Percentiles rank a stretch among this genome's conserved stretches.
phyloP scores from a whole-genome alignment of 257 asterid species.

The Jaltomata sinuosa region DNA sequence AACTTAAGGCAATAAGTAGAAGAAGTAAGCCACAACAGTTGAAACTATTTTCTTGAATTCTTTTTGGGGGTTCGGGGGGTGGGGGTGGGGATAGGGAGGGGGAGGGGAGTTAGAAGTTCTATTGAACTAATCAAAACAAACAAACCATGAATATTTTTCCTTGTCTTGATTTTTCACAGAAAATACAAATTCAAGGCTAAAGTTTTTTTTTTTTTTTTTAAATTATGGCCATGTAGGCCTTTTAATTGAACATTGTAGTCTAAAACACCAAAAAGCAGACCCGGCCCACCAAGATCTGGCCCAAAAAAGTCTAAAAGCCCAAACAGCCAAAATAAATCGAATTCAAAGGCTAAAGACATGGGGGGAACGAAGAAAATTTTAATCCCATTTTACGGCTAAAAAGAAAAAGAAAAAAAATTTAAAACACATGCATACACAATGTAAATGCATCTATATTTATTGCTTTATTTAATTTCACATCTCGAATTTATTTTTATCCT shows the following conservation, averaged over 20 bases:
- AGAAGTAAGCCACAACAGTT: not conserved
- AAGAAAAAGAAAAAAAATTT: too few species aligned
- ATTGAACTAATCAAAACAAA: not conserved
- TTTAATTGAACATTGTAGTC: too few species aligned
- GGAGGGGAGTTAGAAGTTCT: not conserved
- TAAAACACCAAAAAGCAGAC: too few species aligned
- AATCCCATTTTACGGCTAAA: not conserved
- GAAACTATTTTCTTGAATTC: too few species aligned
- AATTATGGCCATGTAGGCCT: too few species aligned
- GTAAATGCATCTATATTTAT: not conserved
- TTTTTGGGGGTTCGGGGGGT: too few species aligned
- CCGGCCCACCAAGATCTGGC: too few species aligned
- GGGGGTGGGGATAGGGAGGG: too few species aligned
- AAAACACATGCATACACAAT: not conserved
- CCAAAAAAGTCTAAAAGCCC: too few species aligned
- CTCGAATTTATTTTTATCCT: not conserved
- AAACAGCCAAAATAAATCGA: too few species aligned
- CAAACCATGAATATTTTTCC: not conserved
- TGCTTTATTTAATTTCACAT: not conserved
- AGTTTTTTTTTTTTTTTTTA: too few species aligned
- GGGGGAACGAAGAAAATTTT: not conserved
- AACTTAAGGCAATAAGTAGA: not conserved
- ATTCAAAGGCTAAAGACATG: too few species aligned
- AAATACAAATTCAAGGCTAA: not conserved
- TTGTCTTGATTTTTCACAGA: not conserved